phyloP scores from a whole-genome alignment of 2,329 filamentous ascomycete species.

The Calycina herbarum region DNA sequence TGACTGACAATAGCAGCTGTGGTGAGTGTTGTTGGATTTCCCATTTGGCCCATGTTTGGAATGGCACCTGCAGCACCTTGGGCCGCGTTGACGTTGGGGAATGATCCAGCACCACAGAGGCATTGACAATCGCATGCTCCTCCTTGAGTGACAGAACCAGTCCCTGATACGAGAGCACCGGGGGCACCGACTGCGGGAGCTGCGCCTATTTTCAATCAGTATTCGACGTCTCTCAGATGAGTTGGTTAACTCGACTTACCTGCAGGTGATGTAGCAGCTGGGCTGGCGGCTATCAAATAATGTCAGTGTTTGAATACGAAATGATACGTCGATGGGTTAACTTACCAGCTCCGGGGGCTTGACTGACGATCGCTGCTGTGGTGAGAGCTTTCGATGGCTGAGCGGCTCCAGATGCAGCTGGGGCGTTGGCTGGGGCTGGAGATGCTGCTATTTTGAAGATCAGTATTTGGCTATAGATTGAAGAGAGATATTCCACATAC shows the following conservation, averaged over 20 bases:
- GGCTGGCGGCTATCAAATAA: not conserved
- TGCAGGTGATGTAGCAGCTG: constrained; percentile 1
- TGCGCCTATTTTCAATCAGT: constrained; percentile 2
- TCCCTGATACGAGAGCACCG: constrained; percentile 23
- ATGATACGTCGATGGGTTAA: no score
- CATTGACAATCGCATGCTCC: constrained; percentile 29
- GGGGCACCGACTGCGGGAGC: constrained; percentile 20
- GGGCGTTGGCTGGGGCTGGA: constrained; percentile 5
- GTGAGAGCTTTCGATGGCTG: constrained; percentile 11
- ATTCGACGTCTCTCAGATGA: not conserved
- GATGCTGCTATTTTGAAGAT: constrained; percentile 3
- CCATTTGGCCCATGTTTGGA: constrained; percentile 4
- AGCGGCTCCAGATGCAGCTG: not conserved
- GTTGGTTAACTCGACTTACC: constrained; percentile 2
- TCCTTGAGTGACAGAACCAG: constrained; percentile 19
- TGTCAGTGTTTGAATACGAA: no score
- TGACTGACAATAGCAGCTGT: constrained; percentile 17
- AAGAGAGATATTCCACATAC: not conserved
- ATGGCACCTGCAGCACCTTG: constrained; percentile 7
- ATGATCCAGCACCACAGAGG: constrained; percentile 28
- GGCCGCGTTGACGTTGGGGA: constrained; percentile 11
- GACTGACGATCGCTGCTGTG: constrained; percentile 14
- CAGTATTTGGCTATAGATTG: no score
- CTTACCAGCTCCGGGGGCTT: not conserved
- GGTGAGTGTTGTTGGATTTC: constrained; percentile 7